These are phyloP conservation scores for Lojkania enalia DNA, from an alignment of 2,329 filamentous ascomycete species.

Conservation along the genomic window DNA sequence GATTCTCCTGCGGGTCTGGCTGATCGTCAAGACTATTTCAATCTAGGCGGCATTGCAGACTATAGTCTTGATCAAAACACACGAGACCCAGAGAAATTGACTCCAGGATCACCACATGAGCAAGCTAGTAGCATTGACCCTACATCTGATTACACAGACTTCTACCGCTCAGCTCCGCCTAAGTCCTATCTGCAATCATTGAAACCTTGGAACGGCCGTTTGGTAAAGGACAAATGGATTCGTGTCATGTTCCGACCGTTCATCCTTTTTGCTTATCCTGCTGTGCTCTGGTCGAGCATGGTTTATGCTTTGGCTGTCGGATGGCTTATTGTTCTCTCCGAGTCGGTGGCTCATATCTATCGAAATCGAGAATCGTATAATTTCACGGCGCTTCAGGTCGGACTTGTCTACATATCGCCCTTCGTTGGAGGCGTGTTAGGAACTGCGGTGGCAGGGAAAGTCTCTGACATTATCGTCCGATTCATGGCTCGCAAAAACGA, in stretches of 20 bases:
- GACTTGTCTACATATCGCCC: conserved; percentile 85
- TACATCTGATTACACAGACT: conserved; percentile 65
- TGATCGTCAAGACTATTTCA: conserved; percentile 5
- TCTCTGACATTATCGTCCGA: conserved; percentile 83
- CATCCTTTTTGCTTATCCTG: conserved; percentile 83
- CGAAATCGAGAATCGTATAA: conserved; percentile 70
- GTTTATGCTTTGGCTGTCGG: conserved; percentile 88
- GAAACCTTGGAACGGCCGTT: conserved; percentile 74
- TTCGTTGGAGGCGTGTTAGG: conserved; percentile 82
- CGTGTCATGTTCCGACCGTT: conserved; percentile 79
- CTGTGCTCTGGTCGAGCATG: conserved; percentile 83
- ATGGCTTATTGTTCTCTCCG: conserved; percentile 94
- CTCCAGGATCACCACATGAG: conserved; percentile 2
- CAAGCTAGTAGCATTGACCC: conserved; percentile 20
- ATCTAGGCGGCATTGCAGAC: background rate
- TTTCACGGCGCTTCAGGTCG: conserved; percentile 78
- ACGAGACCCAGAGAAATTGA: conserved; percentile 7
- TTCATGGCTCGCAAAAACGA: conserved; percentile 83
- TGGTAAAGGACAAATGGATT: conserved; percentile 77
- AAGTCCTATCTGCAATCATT: conserved; percentile 76
- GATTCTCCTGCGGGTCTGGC: background rate
- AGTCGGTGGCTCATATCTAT: conserved; percentile 82
- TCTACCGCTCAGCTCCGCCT: conserved; percentile 66
- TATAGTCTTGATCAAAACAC: background rate
- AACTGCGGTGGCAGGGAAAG: conserved; percentile 86